Evolutionary conservation across 164 flowering plant species (phyloP).

Genomic region (Aristolochia californica): DNA sequence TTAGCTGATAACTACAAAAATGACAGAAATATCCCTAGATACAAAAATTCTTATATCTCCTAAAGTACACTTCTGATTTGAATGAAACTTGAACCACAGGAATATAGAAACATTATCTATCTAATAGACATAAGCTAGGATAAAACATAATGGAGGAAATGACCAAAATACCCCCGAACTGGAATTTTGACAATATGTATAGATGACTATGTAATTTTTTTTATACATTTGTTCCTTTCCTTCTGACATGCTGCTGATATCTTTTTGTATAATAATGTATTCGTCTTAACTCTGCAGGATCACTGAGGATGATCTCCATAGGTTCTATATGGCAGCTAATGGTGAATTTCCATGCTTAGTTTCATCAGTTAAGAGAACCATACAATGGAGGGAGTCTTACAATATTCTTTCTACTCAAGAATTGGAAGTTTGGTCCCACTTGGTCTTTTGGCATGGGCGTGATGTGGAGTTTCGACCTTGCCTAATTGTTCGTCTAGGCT

Average conservation of each 20-base stretch:
- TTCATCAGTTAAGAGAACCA: conserved; percentile 70
- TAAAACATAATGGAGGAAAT: too few relatives aligned
- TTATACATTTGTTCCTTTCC: not conserved
- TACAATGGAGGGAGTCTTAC: conserved; percentile 84
- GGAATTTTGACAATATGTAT: not conserved
- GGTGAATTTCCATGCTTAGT: conserved; percentile 55
- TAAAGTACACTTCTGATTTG: too few relatives aligned
- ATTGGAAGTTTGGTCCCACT: conserved; percentile 66
- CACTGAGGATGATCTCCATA: conserved; percentile 62
- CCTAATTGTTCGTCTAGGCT: conserved; percentile 79
- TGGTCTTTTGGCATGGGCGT: conserved; percentile 87
- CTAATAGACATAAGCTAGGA: too few relatives aligned
- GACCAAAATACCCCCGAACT: too few relatives aligned
- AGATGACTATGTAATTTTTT: not conserved
- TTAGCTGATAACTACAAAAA: too few relatives aligned
- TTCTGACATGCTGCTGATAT: not conserved
- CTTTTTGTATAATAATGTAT: not conserved
- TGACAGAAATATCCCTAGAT: too few relatives aligned
- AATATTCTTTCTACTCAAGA: conserved; percentile 57
- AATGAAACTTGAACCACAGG: too few relatives aligned
- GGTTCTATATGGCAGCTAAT: conserved; percentile 65
- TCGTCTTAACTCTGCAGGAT: conserved; percentile 31
- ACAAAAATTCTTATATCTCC: too few relatives aligned
- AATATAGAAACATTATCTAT: too few relatives aligned
- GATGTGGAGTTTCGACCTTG: conserved; percentile 67